Evolutionary conservation across 768 basidiomycete genomes (phyloP).

Genomic region (Kwoniella mangroviensis): DNA sequence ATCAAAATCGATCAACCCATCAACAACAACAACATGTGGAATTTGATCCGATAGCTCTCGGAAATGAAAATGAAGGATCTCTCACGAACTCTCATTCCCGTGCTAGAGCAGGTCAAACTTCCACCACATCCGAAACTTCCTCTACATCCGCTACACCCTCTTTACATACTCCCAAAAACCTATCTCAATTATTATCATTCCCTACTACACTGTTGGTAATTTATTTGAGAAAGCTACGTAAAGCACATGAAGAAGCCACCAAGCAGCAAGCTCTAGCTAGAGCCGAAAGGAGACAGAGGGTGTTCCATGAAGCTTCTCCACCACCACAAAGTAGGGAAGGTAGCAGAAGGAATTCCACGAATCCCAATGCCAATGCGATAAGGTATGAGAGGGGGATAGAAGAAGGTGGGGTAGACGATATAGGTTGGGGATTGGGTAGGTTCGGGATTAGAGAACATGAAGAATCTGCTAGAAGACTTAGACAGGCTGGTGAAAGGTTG

Average conservation of each 20-base stretch:
- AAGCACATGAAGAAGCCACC: constrained; percentile 54
- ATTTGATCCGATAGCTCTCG: constrained; percentile 16
- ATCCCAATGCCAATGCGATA: background rate
- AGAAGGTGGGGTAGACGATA: constrained; percentile 43
- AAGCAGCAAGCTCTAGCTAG: constrained; percentile 45
- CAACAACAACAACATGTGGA: constrained; percentile 24
- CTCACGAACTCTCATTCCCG: background rate
- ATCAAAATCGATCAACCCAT: background rate
- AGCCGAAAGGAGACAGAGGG: constrained; percentile 37
- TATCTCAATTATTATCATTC: constrained; percentile 47
- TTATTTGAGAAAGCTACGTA: constrained; percentile 47
- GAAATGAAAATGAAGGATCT: constrained; percentile 9
- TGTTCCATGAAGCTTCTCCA: constrained; percentile 53
- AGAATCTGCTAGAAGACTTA: constrained; percentile 46
- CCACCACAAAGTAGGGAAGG: background rate
- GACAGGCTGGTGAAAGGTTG: constrained; percentile 56
- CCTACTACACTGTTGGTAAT: constrained; percentile 50
- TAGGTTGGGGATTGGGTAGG: constrained; percentile 77
- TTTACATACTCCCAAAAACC: constrained; percentile 43
- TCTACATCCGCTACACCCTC: constrained; percentile 51
- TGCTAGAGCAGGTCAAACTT: constrained; percentile 7
- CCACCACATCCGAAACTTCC: constrained; percentile 45
- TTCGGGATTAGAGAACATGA: constrained; percentile 64
- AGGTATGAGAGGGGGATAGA: constrained; percentile 8
- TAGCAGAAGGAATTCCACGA: background rate